Conservation (phyloP, 495 filamentous ascomycete genomes). For the Pseudoneurospora amorphoporcata region DNA sequence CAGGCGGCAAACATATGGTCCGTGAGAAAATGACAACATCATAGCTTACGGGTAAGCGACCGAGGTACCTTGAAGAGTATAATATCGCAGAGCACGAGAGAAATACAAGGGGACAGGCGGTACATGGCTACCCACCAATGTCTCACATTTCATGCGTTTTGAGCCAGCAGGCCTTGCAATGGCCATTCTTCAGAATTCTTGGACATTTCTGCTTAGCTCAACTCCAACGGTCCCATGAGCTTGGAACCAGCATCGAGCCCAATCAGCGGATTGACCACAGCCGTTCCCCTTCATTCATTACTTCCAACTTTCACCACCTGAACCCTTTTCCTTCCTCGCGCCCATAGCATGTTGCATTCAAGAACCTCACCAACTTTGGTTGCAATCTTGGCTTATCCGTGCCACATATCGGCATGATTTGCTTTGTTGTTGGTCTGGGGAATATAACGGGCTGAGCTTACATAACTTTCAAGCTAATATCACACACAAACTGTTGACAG, state of each 20-base stretch:
- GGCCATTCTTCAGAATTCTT: neutral
- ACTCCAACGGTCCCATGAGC: slow-evolving; percentile 5
- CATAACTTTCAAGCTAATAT: neutral
- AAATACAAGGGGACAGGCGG: neutral
- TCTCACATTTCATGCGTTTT: neutral
- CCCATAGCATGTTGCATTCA: neutral
- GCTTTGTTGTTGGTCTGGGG: neutral
- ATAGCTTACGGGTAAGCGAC: neutral
- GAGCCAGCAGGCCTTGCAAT: neutral
- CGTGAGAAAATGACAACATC: neutral
- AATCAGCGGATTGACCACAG: neutral
- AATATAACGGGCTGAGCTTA: neutral
- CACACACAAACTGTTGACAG: neutral
- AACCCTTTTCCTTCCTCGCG: neutral
- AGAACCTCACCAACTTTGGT: neutral
- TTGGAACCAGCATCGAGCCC: slow-evolving; percentile 1
- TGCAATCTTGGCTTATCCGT: neutral
- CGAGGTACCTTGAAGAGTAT: neutral
- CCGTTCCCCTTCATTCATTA: neutral
- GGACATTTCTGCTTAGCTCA: neutral
- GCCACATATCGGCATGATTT: neutral
- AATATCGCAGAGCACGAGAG: neutral
- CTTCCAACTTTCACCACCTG: neutral
- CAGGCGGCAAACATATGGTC: neutral
- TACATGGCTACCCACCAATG: neutral